phyloP scores from a whole-genome alignment of 495 filamentous ascomycete species.

The Aspergillus steynii region DNA sequence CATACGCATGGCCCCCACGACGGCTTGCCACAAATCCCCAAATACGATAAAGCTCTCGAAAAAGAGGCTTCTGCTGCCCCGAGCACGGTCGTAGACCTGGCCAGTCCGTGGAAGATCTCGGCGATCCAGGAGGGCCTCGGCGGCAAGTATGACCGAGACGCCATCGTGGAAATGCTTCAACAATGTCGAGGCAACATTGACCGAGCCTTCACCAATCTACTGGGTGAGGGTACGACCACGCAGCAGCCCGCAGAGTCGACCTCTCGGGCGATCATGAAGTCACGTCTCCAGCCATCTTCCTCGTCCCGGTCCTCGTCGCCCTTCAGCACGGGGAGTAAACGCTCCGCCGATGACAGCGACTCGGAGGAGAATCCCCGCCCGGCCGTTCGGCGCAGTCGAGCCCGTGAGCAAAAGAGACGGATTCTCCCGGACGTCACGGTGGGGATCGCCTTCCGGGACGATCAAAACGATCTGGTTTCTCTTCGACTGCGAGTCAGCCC shows the following conservation, averaged over 20 bases:
- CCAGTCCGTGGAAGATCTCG: conserved; percentile 63
- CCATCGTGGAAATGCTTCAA: conserved; percentile 59
- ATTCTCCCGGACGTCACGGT: conserved; percentile 48
- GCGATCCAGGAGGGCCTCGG: conserved; percentile 58
- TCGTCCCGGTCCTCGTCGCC: conserved; percentile 47
- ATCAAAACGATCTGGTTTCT: conserved; percentile 48
- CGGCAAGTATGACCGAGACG: conserved; percentile 51
- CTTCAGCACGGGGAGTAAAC: conserved; percentile 49
- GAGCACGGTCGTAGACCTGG: conserved; percentile 21
- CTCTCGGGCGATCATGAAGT: conserved; percentile 35
- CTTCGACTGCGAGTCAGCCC: conserved; percentile 43
- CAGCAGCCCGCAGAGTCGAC: conserved; percentile 24
- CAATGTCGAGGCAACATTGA: conserved; percentile 62
- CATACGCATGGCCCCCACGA: conserved; percentile 59
- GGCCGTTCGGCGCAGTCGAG: conserved; percentile 30
- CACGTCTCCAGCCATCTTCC: conserved; percentile 38
- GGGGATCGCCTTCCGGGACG: conserved; percentile 47
- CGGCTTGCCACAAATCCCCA: conserved; percentile 51
- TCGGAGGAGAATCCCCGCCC: conserved; percentile 37
- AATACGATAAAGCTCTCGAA: conserved; percentile 20
- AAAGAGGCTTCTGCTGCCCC: conserved; percentile 13
- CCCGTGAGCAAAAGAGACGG: conserved; percentile 36
- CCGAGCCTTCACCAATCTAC: conserved; percentile 56
- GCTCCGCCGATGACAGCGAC: conserved; percentile 50
- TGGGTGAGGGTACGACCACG: conserved; percentile 49